phyloP scores from a whole-genome alignment of 352 stramenopile genomes.

The Phytophthora hybrid region DNA sequence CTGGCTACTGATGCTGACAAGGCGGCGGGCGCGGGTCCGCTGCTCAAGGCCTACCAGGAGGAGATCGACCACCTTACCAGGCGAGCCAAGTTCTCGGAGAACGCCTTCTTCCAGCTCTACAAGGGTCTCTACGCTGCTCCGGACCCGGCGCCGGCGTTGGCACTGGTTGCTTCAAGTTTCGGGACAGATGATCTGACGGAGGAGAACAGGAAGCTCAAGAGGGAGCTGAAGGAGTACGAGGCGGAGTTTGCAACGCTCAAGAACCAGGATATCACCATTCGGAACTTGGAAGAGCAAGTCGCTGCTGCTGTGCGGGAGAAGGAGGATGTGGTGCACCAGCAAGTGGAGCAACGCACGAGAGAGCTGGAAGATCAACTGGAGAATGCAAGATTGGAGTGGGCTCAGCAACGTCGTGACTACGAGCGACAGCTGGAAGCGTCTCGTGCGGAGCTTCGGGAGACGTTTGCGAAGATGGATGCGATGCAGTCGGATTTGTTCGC shows the following conservation, averaged over 20 bases:
- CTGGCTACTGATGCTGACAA: constrained; percentile 77
- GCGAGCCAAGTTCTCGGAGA: constrained; percentile 93
- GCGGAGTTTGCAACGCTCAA: constrained; percentile 95
- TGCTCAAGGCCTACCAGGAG: constrained; percentile 93
- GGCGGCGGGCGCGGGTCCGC: constrained; percentile 49
- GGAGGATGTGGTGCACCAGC: constrained; percentile 67
- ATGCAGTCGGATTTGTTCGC: constrained; percentile 93
- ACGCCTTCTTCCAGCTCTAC: constrained; percentile 90
- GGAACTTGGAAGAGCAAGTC: constrained; percentile 94
- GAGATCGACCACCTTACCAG: constrained; percentile 93
- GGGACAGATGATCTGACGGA: constrained; percentile 76
- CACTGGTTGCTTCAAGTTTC: constrained; percentile 54
- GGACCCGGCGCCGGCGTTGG: constrained; percentile 83
- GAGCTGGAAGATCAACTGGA: constrained; percentile 72
- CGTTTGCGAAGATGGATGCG: constrained; percentile 83
- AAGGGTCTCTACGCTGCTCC: constrained; percentile 87
- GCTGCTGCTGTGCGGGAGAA: constrained; percentile 76
- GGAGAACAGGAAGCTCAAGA: constrained; percentile 91
- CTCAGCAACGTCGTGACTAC: constrained; percentile 84
- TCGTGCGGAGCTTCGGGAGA: constrained; percentile 67
- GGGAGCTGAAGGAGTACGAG: constrained; percentile 94
- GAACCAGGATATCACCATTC: constrained; percentile 98
- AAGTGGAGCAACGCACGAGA: constrained; percentile 67
- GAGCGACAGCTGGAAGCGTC: constrained; percentile 71
- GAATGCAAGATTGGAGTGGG: constrained; percentile 78